Evolutionary conservation across 2,329 filamentous ascomycete species (phyloP).

Genomic region (Fusarium sulawesiense): DNA sequence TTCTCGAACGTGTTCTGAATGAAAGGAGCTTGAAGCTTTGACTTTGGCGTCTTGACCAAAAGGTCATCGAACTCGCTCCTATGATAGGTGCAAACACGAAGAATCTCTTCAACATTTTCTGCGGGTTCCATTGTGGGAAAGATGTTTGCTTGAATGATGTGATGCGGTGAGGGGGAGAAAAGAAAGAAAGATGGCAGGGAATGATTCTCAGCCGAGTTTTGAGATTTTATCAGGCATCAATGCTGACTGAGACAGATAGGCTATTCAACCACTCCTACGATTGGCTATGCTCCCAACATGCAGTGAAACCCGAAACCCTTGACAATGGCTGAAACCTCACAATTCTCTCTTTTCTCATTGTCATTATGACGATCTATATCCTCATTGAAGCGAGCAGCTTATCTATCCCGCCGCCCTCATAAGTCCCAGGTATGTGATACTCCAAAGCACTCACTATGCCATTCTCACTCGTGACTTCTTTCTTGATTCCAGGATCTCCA

Average conservation of each 20-base stretch:
- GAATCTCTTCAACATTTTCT: background rate
- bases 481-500: accelerated
- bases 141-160: background rate
- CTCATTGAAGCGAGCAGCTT: constrained; percentile 14
- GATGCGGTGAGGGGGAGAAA: background rate
- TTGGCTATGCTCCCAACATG: background rate
- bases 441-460: background rate
- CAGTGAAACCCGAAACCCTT: background rate
- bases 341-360: no score
- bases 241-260: background rate
- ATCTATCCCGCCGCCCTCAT: constrained; percentile 12
- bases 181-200: background rate
- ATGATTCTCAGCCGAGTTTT: background rate
- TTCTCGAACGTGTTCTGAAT: background rate
- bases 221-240: background rate
- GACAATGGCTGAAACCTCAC: background rate
- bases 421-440: constrained; percentile 1
- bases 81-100: constrained; percentile 19
- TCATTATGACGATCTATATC: background rate
- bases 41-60: background rate
- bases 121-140: background rate
- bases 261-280: background rate
- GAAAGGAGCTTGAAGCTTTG: constrained; percentile 14
- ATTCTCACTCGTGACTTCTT: accelerated
- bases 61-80: constrained; percentile 17